Evolutionary conservation across 164 flowering plant genomes (phyloP).

Genomic region (Sextonia rubra): DNA sequence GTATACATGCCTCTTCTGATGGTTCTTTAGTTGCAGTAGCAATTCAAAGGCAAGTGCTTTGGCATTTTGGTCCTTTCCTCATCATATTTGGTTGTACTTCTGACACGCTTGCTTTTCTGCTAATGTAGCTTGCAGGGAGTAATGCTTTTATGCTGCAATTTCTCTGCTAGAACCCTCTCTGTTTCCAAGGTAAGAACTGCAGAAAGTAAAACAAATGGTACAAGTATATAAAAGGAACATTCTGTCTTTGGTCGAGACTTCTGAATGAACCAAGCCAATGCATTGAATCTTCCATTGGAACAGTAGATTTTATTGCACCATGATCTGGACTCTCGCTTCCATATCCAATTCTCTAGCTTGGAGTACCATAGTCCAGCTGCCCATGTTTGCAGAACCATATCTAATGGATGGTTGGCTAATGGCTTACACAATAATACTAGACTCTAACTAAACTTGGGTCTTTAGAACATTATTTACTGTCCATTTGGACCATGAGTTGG

Average conservation of each 20-base stretch:
- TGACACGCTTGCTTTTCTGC: constrained; percentile 5
- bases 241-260: neutral
- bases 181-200: constrained; percentile 52
- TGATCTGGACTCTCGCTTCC: neutral
- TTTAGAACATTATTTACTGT: neutral
- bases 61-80: constrained; percentile 1
- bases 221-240: neutral
- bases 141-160: constrained; percentile 52
- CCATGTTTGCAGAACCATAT: neutral
- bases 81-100: neutral
- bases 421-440: neutral
- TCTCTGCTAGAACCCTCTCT: constrained; percentile 45
- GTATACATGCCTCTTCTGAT: constrained; percentile 55
- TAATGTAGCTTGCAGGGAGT: constrained; percentile 68
- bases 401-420: neutral
- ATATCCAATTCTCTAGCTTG: neutral
- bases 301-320: neutral
- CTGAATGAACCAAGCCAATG: neutral
- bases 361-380: neutral
- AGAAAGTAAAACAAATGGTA: neutral
- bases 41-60: constrained; percentile 55
- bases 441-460: neutral
- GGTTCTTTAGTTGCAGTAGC: constrained; percentile 70
- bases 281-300: neutral
- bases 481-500: neutral